Conservation (phyloP, 768 basidiomycete genomes). For the Astraeus odoratus region DNA sequence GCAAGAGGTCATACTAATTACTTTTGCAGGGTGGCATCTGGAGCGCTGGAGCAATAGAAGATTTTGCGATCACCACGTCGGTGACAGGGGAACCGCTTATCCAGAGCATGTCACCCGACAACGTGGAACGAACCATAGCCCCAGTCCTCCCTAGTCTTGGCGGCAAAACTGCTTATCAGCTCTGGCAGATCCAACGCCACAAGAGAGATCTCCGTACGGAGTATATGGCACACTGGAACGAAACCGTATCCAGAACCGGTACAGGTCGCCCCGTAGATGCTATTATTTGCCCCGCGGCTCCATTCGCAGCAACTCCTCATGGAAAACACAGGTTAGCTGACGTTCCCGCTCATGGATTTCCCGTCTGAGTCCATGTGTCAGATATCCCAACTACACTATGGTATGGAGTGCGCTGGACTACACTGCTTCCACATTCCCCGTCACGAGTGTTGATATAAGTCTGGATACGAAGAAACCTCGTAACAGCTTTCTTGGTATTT, state of each 20-base stretch:
- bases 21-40: too few species aligned
- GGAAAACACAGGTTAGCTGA: slow-evolving; percentile 44
- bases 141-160: slow-evolving; percentile 16
- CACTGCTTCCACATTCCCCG: slow-evolving; percentile 38
- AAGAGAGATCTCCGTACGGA: slow-evolving; percentile 40
- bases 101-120: slow-evolving; percentile 36
- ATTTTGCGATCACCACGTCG: slow-evolving; percentile 33
- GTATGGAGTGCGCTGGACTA: slow-evolving; percentile 45
- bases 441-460: slow-evolving; percentile 37
- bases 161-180: slow-evolving; percentile 45
- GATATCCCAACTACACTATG: slow-evolving; percentile 38
- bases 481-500: slow-evolving; percentile 34
- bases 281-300: slow-evolving; percentile 58
- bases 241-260: slow-evolving; percentile 41
- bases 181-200: slow-evolving; percentile 58
- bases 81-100: slow-evolving; percentile 50
- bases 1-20: too few species aligned
- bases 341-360: too few species aligned
- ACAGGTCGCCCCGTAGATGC: slow-evolving; percentile 74
- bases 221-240: slow-evolving; percentile 60
- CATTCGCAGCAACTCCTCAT: slow-evolving; percentile 58
- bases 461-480: slow-evolving; percentile 30
- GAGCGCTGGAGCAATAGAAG: slow-evolving; percentile 40
- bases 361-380: slow-evolving; percentile 4
- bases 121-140: not conserved